Evolutionary conservation across 2,329 filamentous ascomycete genomes (phyloP), one percentile per base, ranked within the genome.

Genomic region (Pestalotiopsis sp.): DNA sequence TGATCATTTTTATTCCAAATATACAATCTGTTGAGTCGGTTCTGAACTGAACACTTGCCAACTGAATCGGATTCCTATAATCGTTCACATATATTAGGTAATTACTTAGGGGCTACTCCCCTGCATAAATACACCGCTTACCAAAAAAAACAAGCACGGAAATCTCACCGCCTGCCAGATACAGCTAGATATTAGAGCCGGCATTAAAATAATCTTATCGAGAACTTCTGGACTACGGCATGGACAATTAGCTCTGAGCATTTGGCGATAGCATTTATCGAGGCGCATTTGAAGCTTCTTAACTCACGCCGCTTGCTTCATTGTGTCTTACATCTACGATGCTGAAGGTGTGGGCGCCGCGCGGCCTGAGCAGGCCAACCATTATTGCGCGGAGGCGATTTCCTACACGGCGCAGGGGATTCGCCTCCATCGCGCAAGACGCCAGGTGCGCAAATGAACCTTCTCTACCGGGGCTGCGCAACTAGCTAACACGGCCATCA

Each of bases 371-470:
- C 57, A 74, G 76, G 71, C 73, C 77, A 5, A 69, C 66, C 7
- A 52, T 62, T n/a, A 64, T 69, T 13, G 41, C 71, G 27, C 71
- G 71, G 17, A 68, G 73, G 68, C 72, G 70, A 31, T 66, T 69
- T 23, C 58, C 71, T 7, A 39, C 67, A 3, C 38, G 68, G 38
- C 71, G 70, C 36, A 76, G 73, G 41, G 70, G 64, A 38, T 75
- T 80, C 64, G 78, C 78, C 69, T 79, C 78, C 2, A 75, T 79
- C 25, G 74, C 77, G 25, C 72, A 76, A 56, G 77, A 76, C 39
- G 68, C 75, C 25, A 78, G 78, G 79, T 80, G 20, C 67, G 77
- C 60, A 1, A 27, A 23, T n/a, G 17, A 52, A n/a, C 45, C 17
- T 20, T 52, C 17, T 52, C n/a, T 20, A 36, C 7, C 31, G 31